Conservation (phyloP, 192 early-diverging fungal species). For the Pilaira anomala region DNA sequence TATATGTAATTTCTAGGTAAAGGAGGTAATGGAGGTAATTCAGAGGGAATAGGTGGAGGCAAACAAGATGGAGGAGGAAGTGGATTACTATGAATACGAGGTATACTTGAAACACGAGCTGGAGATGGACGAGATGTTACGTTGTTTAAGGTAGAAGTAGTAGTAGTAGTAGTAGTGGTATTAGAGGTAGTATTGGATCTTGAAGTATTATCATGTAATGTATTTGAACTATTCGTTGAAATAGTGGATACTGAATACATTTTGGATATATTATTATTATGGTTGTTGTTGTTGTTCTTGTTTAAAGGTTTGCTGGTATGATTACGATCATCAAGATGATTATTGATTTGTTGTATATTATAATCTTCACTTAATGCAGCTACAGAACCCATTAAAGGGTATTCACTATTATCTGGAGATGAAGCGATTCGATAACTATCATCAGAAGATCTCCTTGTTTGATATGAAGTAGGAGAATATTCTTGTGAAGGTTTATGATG, state of each 20-base stretch:
- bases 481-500: background rate
- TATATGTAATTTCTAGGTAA: constrained; percentile 5
- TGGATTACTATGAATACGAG: constrained; percentile 2
- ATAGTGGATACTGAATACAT: background rate
- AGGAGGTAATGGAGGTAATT: background rate
- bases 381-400: constrained; percentile 10
- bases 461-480: background rate
- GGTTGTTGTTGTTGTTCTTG: background rate
- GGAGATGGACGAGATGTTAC: background rate
- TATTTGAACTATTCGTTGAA: background rate
- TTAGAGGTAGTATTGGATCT: background rate
- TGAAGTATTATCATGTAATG: background rate
- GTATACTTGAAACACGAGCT: background rate
- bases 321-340: background rate
- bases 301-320: background rate
- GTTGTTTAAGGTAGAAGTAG: background rate
- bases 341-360: background rate
- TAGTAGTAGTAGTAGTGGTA: background rate
- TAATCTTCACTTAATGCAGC: background rate
- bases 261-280: background rate
- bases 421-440: constrained; percentile 10
- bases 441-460: constrained; percentile 6
- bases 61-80: constrained; percentile 16
- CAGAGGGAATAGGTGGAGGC: constrained; percentile 18
- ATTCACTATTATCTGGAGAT: constrained; percentile 17